Evolutionary conservation across 1,284 basidiomycete genomes (phyloP), one percentile per base, ranked within the genome.

Genomic region (Cutaneotrichosporon sp.): DNA sequence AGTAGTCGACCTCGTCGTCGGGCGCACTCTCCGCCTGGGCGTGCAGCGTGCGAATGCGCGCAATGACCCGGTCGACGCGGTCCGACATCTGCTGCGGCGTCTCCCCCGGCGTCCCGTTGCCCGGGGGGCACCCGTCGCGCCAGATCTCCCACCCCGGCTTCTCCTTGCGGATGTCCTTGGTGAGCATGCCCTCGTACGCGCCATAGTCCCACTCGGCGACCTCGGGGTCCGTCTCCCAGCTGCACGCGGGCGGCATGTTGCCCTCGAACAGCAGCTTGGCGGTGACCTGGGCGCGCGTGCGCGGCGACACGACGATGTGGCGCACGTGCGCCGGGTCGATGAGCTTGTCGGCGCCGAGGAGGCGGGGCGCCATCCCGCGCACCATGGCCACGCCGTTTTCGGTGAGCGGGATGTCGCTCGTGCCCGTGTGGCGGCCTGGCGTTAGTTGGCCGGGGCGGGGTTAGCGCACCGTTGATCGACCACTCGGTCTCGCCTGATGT

Each of bases 121-220:
- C 47, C 14, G 36, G 4, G 20, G 16, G 10, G 42, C 73, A 88
- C 87, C 90, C 92, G 72, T 93, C 89, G 45, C 78, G 82, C 90
- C 91, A 95, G 70, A 95, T 92, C 29, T 76, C 75, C 91, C 91
- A 95, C 31, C 77, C 82, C 0, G 89, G 85, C 62, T 87, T 84
- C 49, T 79, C 82, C 58, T 84, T 82, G 64, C 87, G 81, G 69
- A 95, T 95, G 70, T 95, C 89, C 29, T 84, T 80, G 18, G 88
- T 83, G 46, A 85, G 75, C 47, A 92, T 84, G 13, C 93, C 93
- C 76, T 97, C 93, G 72, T 92, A 95, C 11, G 90, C 85, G 27
- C 93, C 92, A 74, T 95, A 95, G 71, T 94, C 89, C 91, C 92
- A 95, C 78, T 95, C 82, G n/a, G 71, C 72, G 18, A 81, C 76